A percentile compares a stretch with the other conserved stretches of the same genome.
These are phyloP conservation scores for Penicillium diatomitis DNA, from an alignment of 495 filamentous ascomycete genomes.

Conservation along the genomic window DNA sequence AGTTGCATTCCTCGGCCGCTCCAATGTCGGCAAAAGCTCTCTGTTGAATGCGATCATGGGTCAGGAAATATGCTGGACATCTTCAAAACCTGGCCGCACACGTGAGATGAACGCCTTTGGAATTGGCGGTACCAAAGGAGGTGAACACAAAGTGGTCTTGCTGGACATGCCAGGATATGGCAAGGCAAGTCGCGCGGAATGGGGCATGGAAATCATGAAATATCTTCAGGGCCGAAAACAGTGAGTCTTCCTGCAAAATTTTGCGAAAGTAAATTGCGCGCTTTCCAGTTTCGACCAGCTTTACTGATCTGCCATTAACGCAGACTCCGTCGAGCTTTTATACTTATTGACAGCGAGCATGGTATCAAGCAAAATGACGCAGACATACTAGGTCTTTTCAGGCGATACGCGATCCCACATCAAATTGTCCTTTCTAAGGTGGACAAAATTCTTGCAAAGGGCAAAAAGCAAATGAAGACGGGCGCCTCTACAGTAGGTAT, in stretches of 20 bases:
- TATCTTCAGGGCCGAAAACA: constrained; percentile 65
- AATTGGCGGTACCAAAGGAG: constrained; percentile 50
- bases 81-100: constrained; percentile 67
- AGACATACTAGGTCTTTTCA: constrained; percentile 55
- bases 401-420: constrained; percentile 54
- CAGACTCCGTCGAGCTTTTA: constrained; percentile 63
- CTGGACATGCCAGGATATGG: constrained; percentile 97
- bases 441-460: constrained; percentile 46
- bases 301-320: background rate
- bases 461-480: constrained; percentile 21
- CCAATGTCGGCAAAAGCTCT: constrained; percentile 87
- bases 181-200: constrained; percentile 59
- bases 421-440: constrained; percentile 79
- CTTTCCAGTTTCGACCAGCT: no score
- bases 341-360: constrained; percentile 73
- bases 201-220: constrained; percentile 82
- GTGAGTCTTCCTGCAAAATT: constrained; percentile 21
- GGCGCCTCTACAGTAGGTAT: constrained; percentile 21
- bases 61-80: constrained; percentile 50
- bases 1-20: constrained; percentile 72
- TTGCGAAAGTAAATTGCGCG: no score
- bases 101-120: constrained; percentile 77
- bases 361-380: constrained; percentile 70
- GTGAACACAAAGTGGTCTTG: constrained; percentile 50
- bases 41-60: constrained; percentile 76